Base-by-base conservation (phyloP, 2,329 filamentous ascomycete genomes). In the Nemania bipapillata region DNA sequence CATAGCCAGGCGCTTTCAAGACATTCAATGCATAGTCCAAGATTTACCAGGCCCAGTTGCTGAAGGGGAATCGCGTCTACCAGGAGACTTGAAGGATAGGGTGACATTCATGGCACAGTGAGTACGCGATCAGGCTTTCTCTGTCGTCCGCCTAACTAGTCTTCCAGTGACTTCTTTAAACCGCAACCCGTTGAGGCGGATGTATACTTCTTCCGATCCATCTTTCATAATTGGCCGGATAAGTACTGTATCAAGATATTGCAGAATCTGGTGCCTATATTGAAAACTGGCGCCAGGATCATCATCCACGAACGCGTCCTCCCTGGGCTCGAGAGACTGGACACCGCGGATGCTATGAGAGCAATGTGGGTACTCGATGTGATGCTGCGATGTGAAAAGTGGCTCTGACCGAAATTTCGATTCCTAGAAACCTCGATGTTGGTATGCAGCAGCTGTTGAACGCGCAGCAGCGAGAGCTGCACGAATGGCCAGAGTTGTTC, bases 141-240 rank as follows among this genome's bases (percentile, higher is more conserved):
- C 45, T 9, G 8, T 49, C 9, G 32, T 15, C 4, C n/a, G 9
- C 17, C 28, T 42, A 12, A 30, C 3, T 30, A 7, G 15, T 22
- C 7, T 17, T 40, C 15, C 45, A 76, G 74, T 55, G 68, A 74
- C 60, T 75, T 73, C 58, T 74, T 75, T 52, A 72, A 59, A 0
- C 58, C 66, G 20, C 72, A 74, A 54, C 53, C 70, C 4, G n/a
- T 71, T 11, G 42, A 9, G 3, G 73, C 64, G 1, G 70, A 74
- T 24, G 70, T 75, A 5, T 77, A 74, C 55, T 75, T 71, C 47
- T 72, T 79, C 56, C 75, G 75, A 1, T 76, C 70, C 40, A 77
- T 77, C 22, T 74, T 78, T 28, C 77, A 78, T 30, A 74, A 78
- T 50, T 79, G 76, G 76, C 63, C 71, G 1, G 77, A 79, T 47